Evolutionary conservation across 1,284 basidiomycete genomes (phyloP).

Genomic region (Moniliella sp.): DNA sequence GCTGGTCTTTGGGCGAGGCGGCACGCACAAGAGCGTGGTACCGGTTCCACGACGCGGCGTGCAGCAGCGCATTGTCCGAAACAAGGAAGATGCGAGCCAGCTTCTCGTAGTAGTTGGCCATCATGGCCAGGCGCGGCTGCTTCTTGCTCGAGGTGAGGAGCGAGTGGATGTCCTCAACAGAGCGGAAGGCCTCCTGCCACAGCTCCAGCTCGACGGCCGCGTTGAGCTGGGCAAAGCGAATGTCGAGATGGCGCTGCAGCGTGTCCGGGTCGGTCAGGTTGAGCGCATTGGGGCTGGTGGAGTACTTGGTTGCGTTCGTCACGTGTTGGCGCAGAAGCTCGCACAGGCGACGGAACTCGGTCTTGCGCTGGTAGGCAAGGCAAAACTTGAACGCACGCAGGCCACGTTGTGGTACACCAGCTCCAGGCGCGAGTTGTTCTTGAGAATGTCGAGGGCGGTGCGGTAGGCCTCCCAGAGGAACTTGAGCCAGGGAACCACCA

Average conservation of each 20-base stretch:
- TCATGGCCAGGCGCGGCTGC: conserved; percentile 73
- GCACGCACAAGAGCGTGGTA: conserved; percentile 40
- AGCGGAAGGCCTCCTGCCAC: conserved; percentile 97
- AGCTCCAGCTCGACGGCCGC: conserved; percentile 95
- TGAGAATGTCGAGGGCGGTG: conserved; percentile 80
- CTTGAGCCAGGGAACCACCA: conserved; percentile 92
- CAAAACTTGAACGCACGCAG: conserved; percentile 94
- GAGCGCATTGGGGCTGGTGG: conserved; percentile 86
- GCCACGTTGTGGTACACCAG: conserved; percentile 92
- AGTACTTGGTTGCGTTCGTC: conserved; percentile 79
- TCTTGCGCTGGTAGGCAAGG: conserved; percentile 74
- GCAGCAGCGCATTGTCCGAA: conserved; percentile 68
- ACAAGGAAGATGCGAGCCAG: conserved; percentile 80
- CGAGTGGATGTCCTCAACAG: conserved; percentile 92
- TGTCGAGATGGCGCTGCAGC: conserved; percentile 87
- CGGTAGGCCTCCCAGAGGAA: conserved; percentile 97
- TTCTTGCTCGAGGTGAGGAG: conserved; percentile 74
- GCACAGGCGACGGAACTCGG: conserved; percentile 89
- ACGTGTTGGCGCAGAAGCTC: conserved; percentile 90
- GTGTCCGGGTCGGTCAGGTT: conserved; percentile 90
- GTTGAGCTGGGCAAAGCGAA: conserved; percentile 88
- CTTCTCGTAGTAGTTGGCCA: conserved; percentile 98
- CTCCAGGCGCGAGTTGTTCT: conserved; percentile 87
- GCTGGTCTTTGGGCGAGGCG: too few species aligned
- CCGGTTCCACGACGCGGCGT: conserved; percentile 83